Evolutionary conservation across 2,329 filamentous ascomycete species (phyloP).

Genomic region (Escovopsis sp.): DNA sequence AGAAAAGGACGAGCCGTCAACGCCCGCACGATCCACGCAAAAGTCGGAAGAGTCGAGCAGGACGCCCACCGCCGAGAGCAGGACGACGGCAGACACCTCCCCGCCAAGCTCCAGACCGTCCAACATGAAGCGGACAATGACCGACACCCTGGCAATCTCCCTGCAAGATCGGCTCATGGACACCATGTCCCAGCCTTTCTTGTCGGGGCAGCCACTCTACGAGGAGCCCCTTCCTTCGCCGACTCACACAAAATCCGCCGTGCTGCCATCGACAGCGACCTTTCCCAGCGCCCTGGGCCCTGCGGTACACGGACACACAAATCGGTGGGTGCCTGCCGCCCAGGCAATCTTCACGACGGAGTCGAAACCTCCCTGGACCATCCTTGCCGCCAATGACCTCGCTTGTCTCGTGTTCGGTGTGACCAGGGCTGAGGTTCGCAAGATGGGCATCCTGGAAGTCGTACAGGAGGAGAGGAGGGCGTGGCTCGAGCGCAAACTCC

Average conservation of each 20-base stretch:
- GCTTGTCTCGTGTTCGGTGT: conserved; percentile 98
- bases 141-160: conserved; percentile 60
- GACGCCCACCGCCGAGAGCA: conserved; percentile 41
- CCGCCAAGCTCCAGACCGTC: conserved; percentile 45
- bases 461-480: conserved; percentile 76
- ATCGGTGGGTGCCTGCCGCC: conserved; percentile 76
- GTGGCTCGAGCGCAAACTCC: conserved; percentile 80
- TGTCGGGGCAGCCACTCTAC: conserved; percentile 26
- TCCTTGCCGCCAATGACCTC: conserved; percentile 88
- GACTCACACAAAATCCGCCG: conserved; percentile 23
- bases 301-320: conserved; percentile 72
- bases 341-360: conserved; percentile 99
- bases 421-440: conserved; percentile 86
- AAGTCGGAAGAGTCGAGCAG: conserved; percentile 37
- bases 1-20: conserved; percentile 7
- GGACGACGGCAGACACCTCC: conserved; percentile 35
- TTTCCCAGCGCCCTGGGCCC: conserved; percentile 37
- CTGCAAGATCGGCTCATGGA: conserved; percentile 77
- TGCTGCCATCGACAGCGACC: conserved; percentile 19
- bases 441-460: conserved; percentile 88
- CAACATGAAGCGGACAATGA: conserved; percentile 72
- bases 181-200: conserved; percentile 68
- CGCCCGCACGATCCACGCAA: conserved; percentile 10
- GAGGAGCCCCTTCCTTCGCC: conserved; percentile 29
- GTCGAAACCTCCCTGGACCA: conserved; percentile 80